Percentiles rank a stretch among this genome's conserved stretches.
These are phyloP conservation scores for Haematococcus lacustris DNA, from an alignment of 139 green algal genomes.

Conservation along the genomic window DNA sequence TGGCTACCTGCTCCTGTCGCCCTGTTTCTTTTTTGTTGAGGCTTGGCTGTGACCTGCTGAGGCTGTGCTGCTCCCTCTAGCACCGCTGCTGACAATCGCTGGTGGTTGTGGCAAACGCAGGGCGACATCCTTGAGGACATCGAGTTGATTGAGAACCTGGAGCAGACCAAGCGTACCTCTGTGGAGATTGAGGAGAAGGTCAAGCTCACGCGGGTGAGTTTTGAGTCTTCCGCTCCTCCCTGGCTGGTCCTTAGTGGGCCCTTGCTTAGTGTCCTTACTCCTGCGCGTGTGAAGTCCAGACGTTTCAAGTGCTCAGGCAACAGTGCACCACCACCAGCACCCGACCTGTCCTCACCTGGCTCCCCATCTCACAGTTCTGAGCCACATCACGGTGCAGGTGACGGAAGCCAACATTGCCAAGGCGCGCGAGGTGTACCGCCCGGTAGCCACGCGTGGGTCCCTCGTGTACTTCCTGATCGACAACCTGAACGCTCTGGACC, in stretches of 20 bases:
- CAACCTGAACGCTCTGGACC: slow-evolving; percentile 76
- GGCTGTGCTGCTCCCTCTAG: not conserved
- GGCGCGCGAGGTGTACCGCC: slow-evolving; percentile 73
- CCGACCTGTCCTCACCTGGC: too few relatives aligned
- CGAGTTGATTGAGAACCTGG: slow-evolving; percentile 82
- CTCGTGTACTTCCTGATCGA: slow-evolving; percentile 89
- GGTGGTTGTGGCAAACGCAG: slow-evolving; percentile 15
- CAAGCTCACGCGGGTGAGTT: slow-evolving; percentile 45
- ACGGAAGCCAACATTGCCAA: slow-evolving; percentile 68
- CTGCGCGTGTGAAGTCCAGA: too few relatives aligned
- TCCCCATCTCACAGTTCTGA: too few relatives aligned
- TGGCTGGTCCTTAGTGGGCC: too few relatives aligned
- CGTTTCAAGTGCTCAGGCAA: too few relatives aligned
- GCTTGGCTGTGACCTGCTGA: not conserved
- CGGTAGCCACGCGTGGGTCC: slow-evolving; percentile 71
- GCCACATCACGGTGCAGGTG: too few relatives aligned
- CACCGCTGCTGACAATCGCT: not conserved
- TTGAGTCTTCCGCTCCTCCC: too few relatives aligned
- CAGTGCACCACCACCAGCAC: too few relatives aligned
- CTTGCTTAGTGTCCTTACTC: too few relatives aligned
- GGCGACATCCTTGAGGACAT: slow-evolving; percentile 92
- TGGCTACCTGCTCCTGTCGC: not conserved
- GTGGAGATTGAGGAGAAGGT: slow-evolving; percentile 81
- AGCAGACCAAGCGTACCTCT: slow-evolving; percentile 85
- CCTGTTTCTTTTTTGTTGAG: not conserved